phyloP scores from a whole-genome alignment of 2,329 filamentous ascomycete genomes.

The Botrytis galanthina region DNA sequence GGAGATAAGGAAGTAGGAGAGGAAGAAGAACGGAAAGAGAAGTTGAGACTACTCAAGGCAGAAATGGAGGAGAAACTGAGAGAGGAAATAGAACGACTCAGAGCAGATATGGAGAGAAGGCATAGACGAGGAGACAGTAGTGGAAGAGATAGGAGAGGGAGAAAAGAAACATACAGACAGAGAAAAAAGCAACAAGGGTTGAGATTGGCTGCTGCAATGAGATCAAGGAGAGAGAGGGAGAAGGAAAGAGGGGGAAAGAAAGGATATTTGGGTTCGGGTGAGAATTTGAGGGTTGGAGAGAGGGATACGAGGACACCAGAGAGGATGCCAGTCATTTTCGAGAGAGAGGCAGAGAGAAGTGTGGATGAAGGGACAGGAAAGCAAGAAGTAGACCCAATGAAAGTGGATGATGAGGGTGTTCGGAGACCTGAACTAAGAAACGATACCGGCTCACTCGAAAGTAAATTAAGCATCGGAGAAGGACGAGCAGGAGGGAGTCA shows the following conservation, averaged over 20 bases:
- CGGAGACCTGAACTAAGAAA: background rate
- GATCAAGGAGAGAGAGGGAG: background rate
- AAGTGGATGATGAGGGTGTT: background rate
- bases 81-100: too few species aligned
- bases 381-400: background rate
- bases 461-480: background rate
- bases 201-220: constrained; percentile 3
- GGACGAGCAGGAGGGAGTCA: background rate
- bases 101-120: background rate
- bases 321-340: background rate
- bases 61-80: too few species aligned
- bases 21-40: too few species aligned
- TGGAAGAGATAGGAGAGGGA: background rate
- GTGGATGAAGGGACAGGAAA: background rate
- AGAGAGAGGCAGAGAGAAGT: background rate
- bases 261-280: too few species aligned
- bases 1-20: too few species aligned
- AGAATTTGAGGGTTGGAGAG: background rate
- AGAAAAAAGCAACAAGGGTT: background rate
- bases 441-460: background rate
- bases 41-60: too few species aligned
- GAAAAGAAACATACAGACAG: background rate
- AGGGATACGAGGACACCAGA: background rate
- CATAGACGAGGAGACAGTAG: background rate
- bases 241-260: too few species aligned